A percentile compares a stretch with the other conserved stretches of the same genome.
phyloP scores from a whole-genome alignment of 805 yeast genomes.

The Scheffersomyces ergatensis region DNA sequence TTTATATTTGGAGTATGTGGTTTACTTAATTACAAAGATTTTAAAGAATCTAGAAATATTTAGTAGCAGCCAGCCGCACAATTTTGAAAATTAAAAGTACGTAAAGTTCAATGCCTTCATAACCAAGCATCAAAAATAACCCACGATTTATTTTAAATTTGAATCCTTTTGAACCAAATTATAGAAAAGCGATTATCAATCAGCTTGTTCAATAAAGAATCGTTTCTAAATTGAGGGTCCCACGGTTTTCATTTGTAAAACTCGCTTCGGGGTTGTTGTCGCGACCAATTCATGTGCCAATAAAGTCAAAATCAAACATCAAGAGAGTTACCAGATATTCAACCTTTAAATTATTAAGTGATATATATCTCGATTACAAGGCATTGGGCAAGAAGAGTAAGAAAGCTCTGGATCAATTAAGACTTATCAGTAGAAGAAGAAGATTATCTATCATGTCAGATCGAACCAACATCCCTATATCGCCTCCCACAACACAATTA shows the following conservation, averaged over 20 bases:
- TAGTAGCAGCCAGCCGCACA: too few relatives aligned
- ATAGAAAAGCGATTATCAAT: background rate
- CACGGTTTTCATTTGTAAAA: constrained; percentile 10
- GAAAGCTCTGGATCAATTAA: background rate
- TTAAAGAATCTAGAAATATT: too few relatives aligned
- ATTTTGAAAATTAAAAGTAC: too few relatives aligned
- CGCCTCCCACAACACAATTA: too few relatives aligned
- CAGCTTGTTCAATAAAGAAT: background rate
- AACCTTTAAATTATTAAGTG: constrained; percentile 22
- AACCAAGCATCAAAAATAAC: too few relatives aligned
- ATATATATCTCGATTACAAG: constrained; percentile 28
- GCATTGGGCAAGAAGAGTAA: background rate
- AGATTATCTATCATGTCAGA: background rate
- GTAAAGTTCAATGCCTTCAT: too few relatives aligned
- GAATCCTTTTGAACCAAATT: too few relatives aligned
- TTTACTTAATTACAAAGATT: too few relatives aligned
- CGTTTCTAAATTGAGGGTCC: constrained; percentile 15
- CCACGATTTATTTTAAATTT: too few relatives aligned
- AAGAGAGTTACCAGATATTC: constrained; percentile 7
- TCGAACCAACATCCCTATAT: background rate
- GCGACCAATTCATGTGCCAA: constrained; percentile 1
- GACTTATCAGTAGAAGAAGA: background rate
- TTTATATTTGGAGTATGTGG: too few relatives aligned
- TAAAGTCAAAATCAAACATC: too few relatives aligned
- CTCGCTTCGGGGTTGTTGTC: constrained; percentile 17